Percentiles rank a stretch among this genome's conserved stretches.
These are phyloP conservation scores for Fonsecaea erecta DNA, from an alignment of 2,329 filamentous ascomycete genomes.

Conservation along the genomic window DNA sequence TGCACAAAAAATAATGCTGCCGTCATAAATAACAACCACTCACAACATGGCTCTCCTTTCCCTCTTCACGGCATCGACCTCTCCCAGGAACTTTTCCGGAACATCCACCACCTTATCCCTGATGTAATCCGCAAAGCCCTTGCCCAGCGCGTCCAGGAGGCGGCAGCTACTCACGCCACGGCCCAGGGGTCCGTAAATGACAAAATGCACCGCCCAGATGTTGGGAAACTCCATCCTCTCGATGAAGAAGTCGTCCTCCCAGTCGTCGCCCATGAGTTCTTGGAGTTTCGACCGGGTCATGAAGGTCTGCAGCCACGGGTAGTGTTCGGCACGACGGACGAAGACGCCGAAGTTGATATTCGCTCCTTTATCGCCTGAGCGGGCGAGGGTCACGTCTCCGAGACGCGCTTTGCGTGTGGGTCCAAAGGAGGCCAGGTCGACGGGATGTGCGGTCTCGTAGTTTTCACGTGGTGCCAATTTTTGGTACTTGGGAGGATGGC, in stretches of 20 bases:
- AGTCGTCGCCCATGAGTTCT: slow-evolving; percentile 53
- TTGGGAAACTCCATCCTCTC: slow-evolving; percentile 56
- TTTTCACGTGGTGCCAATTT: slow-evolving; percentile 35
- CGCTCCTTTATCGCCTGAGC: slow-evolving; percentile 50
- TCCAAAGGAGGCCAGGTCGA: slow-evolving; percentile 38
- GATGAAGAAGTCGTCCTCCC: slow-evolving; percentile 48
- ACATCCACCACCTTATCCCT: slow-evolving; percentile 51
- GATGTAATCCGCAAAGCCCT: slow-evolving; percentile 60
- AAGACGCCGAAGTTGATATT: slow-evolving; percentile 52
- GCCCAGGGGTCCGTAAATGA: slow-evolving; percentile 54
- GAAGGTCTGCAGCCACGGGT: slow-evolving; percentile 47
- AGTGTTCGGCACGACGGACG: slow-evolving; percentile 37
- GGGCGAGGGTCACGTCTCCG: slow-evolving; percentile 51
- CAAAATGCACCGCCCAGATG: slow-evolving; percentile 56
- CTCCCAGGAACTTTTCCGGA: slow-evolving; percentile 38
- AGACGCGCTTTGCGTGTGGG: slow-evolving; percentile 44
- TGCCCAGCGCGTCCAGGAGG: slow-evolving; percentile 56
- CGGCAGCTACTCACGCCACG: slow-evolving; percentile 55
- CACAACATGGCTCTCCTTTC: slow-evolving; percentile 32
- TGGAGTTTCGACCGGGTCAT: slow-evolving; percentile 48
- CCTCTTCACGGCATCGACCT: slow-evolving; percentile 27
- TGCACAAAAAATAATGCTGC: background rate
- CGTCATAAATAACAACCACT: too few species aligned
- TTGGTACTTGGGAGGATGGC: slow-evolving; percentile 33
- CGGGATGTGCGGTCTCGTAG: slow-evolving; percentile 19